Base-by-base conservation (phyloP, 805 yeast genomes). In the Monosporozyma siamensis region DNA sequence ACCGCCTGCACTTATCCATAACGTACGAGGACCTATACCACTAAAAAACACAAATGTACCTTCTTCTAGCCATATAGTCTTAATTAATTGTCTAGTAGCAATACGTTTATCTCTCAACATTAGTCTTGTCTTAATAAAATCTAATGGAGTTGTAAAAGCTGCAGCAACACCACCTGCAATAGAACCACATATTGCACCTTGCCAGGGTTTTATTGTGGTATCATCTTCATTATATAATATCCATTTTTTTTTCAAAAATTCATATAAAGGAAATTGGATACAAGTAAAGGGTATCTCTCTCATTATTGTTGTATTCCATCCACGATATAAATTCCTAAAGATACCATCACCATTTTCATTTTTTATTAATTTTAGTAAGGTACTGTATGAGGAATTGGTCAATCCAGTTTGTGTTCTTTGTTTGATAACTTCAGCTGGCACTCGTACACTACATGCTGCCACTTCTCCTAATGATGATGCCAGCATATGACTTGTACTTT, bases 1-100 rank as follows among this genome's bases (percentile, higher is more conserved):
- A 23, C 99, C 99, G 17, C 99, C 99, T 4, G 95, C 92, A 65
- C 95, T 81, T 44, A 92, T 90, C 98, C 98, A 92, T 77, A 84
- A 71, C 0, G 97, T 89, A 60, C 99, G 73, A 4, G 99, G 97
- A 0, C 95, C 97, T 22, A 90, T 72, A 11, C 99, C 99, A 39
- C 74, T 74, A 58, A 77, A 74, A 50, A 92, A 87, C 1, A 82
- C 87, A 6, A 58, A 51, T 32, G 68, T 65, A 0, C 97, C 97
- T 58, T 88, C 96, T 43, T 83, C 88, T 17, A 56, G 58, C n/a
- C 71, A 61, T 39, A 89, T 71, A 9, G 66, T 69, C 26, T 56
- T 63, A 2, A 81, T 75, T 45, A 88, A 61, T 10, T 59, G 51
- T 4, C 61, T 34, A 0, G 78, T 63, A 0, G 80, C 63, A 0